These are phyloP conservation scores for Euphorbia peplus DNA, from an alignment of 345 rosid genomes.

Conservation along the genomic window DNA sequence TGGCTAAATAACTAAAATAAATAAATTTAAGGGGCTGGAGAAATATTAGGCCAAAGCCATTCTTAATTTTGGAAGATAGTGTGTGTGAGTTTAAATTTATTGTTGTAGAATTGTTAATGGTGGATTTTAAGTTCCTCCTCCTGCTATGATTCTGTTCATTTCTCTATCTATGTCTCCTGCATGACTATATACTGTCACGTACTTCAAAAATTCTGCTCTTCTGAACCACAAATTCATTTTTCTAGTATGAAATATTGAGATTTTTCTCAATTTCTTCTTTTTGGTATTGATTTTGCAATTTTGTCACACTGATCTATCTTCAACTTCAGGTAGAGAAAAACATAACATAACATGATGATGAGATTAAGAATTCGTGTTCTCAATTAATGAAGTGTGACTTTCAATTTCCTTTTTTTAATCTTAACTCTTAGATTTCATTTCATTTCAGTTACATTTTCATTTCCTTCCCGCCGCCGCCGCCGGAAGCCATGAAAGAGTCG, in stretches of 20 bases:
- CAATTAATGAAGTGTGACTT: constrained; percentile 1
- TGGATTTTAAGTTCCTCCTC: constrained; percentile 1
- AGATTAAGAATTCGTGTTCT: neutral
- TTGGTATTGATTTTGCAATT: neutral
- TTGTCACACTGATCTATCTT: neutral
- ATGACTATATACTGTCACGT: constrained; percentile 8
- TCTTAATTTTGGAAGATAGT: constrained; percentile 5
- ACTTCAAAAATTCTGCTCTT: constrained; percentile 11
- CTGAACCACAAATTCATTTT: neutral
- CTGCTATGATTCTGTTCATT: constrained; percentile 8
- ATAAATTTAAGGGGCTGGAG: no score
- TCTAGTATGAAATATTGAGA: neutral
- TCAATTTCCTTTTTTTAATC: neutral
- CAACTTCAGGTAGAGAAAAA: neutral
- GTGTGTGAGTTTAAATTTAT: neutral
- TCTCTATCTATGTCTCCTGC: no score
- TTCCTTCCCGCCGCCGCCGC: neutral
- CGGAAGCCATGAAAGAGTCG: constrained; percentile 37
- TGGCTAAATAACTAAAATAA: no score
- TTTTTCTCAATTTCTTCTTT: neutral
- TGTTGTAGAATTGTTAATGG: constrained; percentile 3
- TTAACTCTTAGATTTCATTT: neutral
- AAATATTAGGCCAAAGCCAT: no score
- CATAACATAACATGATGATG: no score
- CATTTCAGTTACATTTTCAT: neutral